Percentiles rank a stretch among this genome's conserved stretches.
Evolutionary conservation across 495 filamentous ascomycete genomes (phyloP).

Genomic region (Penicillium argentinense): DNA sequence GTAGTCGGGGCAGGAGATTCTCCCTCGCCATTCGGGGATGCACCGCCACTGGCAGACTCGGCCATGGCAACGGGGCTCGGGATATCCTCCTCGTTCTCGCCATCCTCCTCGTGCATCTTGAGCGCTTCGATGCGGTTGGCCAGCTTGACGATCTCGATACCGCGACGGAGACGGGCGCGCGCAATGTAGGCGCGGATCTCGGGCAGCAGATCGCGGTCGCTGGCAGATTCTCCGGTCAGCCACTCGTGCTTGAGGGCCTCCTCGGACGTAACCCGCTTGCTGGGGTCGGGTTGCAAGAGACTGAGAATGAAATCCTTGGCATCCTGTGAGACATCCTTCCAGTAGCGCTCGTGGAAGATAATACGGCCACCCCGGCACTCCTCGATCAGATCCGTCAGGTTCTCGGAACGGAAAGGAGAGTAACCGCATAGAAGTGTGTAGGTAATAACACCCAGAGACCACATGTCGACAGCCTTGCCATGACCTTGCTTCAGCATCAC

Average conservation of each 20-base stretch:
- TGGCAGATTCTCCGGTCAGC: constrained; percentile 87
- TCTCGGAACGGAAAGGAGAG: constrained; percentile 95
- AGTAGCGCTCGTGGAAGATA: constrained; percentile 97
- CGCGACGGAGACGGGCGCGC: constrained; percentile 82
- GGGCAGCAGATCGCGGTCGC: constrained; percentile 93
- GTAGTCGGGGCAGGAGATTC: constrained; percentile 12
- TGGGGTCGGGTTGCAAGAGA: constrained; percentile 76
- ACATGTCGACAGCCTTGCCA: constrained; percentile 99
- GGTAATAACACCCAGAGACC: constrained; percentile 97
- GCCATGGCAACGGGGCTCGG: constrained; percentile 55
- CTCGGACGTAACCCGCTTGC: constrained; percentile 75
- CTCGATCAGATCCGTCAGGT: constrained; percentile 88
- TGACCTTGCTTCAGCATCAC: constrained; percentile 98
- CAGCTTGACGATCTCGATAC: constrained; percentile 96
- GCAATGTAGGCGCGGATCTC: constrained; percentile 96
- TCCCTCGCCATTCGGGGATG: constrained; percentile 10
- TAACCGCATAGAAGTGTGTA: constrained; percentile 99
- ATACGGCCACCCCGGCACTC: constrained; percentile 88
- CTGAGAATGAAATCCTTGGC: constrained; percentile 91
- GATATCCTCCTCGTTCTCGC: constrained; percentile 73
- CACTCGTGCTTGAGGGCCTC: constrained; percentile 82
- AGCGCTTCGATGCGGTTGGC: constrained; percentile 96
- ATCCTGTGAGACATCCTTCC: constrained; percentile 94
- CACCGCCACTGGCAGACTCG: constrained; percentile 9
- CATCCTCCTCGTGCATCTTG: constrained; percentile 92